Conservation (phyloP, 2,329 filamentous ascomycete species). For the Fusarium solani-melongenae region DNA sequence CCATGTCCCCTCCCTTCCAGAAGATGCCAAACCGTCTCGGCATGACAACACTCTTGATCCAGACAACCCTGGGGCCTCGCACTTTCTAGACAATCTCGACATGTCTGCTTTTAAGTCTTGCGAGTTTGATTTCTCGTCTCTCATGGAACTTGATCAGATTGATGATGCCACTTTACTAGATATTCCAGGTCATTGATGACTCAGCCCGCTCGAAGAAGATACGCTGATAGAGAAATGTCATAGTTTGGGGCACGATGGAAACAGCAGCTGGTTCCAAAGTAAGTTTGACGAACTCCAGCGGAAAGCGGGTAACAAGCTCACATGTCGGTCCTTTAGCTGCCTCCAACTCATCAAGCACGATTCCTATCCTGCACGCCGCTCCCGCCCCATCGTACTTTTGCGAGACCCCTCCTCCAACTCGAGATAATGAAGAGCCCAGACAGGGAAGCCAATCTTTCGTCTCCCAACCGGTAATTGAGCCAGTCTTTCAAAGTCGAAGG, state of each 20-base stretch:
- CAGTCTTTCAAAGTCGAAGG: not conserved
- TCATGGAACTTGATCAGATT: not conserved
- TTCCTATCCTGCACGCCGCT: not conserved
- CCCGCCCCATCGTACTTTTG: not conserved
- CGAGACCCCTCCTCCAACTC: not conserved
- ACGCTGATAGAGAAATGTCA: not conserved
- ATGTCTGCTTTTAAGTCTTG: not conserved
- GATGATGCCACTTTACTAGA: not conserved
- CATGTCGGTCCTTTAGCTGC: not conserved
- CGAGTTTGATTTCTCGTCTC: not conserved
- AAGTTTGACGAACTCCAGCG: not conserved
- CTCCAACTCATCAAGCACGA: not conserved
- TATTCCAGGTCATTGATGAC: not conserved
- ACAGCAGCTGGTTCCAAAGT: not conserved
- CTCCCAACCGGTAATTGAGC: not conserved
- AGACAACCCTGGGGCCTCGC: not conserved
- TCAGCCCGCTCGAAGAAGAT: not conserved
- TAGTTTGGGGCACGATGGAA: not conserved
- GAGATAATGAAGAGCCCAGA: not conserved
- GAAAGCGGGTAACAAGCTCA: not conserved
- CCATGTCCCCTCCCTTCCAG: not conserved
- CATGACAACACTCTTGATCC: not conserved
- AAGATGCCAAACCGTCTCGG: not conserved
- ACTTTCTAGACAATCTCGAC: not conserved
- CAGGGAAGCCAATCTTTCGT: not conserved